Evolutionary conservation across 495 filamentous ascomycete genomes (phyloP).

Genomic region (Aspergillus incahuasiensis): DNA sequence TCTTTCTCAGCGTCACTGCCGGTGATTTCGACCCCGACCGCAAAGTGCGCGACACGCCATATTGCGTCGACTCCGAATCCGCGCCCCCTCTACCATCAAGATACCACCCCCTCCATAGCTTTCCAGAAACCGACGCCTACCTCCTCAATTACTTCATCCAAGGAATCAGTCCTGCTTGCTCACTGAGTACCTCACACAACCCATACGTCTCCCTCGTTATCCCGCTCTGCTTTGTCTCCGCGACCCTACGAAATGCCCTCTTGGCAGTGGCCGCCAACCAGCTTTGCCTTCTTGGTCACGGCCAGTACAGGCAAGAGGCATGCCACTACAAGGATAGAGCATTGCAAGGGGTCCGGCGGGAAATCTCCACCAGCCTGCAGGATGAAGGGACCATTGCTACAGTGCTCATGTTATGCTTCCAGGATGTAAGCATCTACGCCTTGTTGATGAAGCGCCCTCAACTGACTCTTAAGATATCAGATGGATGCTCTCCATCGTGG

Average conservation of each 20-base stretch:
- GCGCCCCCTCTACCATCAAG: neutral
- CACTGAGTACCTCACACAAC: slow-evolving; percentile 14
- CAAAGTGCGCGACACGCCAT: neutral
- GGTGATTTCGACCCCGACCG: neutral
- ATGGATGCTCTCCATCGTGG: slow-evolving; percentile 18
- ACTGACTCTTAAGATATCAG: slow-evolving; percentile 15
- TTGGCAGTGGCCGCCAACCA: slow-evolving; percentile 19
- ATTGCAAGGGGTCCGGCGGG: slow-evolving; percentile 11
- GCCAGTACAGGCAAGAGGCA: slow-evolving; percentile 3
- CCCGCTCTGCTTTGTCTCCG: slow-evolving; percentile 10
- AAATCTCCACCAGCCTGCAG: neutral
- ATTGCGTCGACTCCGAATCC: neutral
- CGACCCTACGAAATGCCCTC: slow-evolving; percentile 13
- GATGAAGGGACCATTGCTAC: slow-evolving; percentile 16
- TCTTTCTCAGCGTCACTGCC: slow-evolving; percentile 15
- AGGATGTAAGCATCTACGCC: slow-evolving; percentile 8
- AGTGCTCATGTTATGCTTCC: slow-evolving; percentile 23
- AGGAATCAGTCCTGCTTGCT: slow-evolving; percentile 15
- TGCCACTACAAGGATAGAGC: slow-evolving; percentile 13
- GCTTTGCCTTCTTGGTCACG: slow-evolving; percentile 11
- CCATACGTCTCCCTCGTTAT: slow-evolving; percentile 18
- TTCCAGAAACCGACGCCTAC: slow-evolving; percentile 10
- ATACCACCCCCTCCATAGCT: slow-evolving; percentile 9
- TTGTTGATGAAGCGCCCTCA: neutral
- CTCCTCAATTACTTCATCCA: slow-evolving; percentile 22